These are phyloP conservation scores for Ambispora gerdemannii DNA, from an alignment of 192 early-diverging fungal species.

Conservation along the genomic window DNA sequence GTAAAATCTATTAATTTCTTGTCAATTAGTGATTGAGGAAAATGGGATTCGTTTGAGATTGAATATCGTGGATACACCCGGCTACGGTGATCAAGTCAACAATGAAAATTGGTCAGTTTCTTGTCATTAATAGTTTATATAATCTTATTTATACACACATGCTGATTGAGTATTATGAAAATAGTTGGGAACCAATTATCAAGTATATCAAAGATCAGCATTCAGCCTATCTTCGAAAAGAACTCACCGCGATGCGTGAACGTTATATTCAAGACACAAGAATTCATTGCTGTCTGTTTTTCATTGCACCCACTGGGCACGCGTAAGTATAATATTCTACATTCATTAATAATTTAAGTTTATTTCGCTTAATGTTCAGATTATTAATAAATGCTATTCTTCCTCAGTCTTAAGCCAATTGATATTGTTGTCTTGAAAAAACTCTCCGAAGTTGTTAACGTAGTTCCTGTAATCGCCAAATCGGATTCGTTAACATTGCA, in stretches of 20 bases:
- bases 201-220: slow-evolving; percentile 99
- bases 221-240: slow-evolving; percentile 89
- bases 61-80: slow-evolving; percentile 97
- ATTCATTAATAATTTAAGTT: too few relatives aligned
- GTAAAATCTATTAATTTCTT: neutral
- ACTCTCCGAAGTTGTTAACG: slow-evolving; percentile 79
- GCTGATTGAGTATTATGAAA: neutral
- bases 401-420: slow-evolving; percentile 73
- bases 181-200: slow-evolving; percentile 93
- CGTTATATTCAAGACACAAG: slow-evolving; percentile 90
- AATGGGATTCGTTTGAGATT: slow-evolving; percentile 90
- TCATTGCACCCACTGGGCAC: slow-evolving; percentile 94
- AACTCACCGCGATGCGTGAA: slow-evolving; percentile 84
- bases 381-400: too few relatives aligned
- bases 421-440: slow-evolving; percentile 84
- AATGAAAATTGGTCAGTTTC: slow-evolving; percentile 86
- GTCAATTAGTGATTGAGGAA: slow-evolving; percentile 80
- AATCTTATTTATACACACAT: neutral
- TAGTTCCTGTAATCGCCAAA: slow-evolving; percentile 90
- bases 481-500: slow-evolving; percentile 83
- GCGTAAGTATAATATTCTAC: slow-evolving; percentile 61
- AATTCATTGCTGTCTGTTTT: slow-evolving; percentile 94
- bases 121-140: neutral
- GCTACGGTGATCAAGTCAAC: slow-evolving; percentile 98
- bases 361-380: too few relatives aligned